Base-by-base conservation (phyloP, 495 filamentous ascomycete species). In the Alectoria sarmentosa region DNA sequence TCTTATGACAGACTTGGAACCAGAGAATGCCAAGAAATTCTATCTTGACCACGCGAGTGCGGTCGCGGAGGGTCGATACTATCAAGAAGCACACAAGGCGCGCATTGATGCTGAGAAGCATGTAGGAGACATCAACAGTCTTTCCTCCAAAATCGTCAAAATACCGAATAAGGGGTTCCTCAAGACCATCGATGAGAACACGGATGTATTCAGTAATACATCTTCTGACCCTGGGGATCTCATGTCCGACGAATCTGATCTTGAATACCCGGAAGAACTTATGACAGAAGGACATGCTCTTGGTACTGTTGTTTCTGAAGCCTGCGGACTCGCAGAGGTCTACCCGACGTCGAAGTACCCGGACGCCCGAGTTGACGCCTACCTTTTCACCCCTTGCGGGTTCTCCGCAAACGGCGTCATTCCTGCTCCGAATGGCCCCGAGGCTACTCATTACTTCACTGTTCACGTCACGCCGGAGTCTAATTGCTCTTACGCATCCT, bases 401-500 rank as follows among this genome's bases (percentile, higher is more conserved):
- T 99, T 96, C 78, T 97, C 93, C 8, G 95, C 95, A 77, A 99
- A 99, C 69, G 95, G 91, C 58, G 92, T 99, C 49, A 85, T 99
- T 49, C 95, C 95, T 19, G 87, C 90, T 57, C 88, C 92, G 5
- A 77, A 80, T 23, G 82, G 81, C 63, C 78, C 76, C 44, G 79
- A 77, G 38, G 83, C 81, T 44, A 90, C 88, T 23, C 91, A 98
- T 77, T 99, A 99, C 76, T 99, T 96, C 81, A 99, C 93, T 3
- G 95, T 99, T 52, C 95, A 99, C 74, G 95, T 99, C 65, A 99
- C 95, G 0, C 95, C 95, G 1, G 95, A 99, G 80, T 89, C 94
- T 39, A 85, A 95, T 71, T 99, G 93, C 81, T 96, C 91, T n/a
- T 99, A 96, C 71, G 95, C 95, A 21, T 96, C 92, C 7, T 99